A percentile compares a stretch with the other conserved stretches of the same genome.
phyloP scores from a whole-genome alignment of 2,329 filamentous ascomycete species.

The Fusarium haematococcum region DNA sequence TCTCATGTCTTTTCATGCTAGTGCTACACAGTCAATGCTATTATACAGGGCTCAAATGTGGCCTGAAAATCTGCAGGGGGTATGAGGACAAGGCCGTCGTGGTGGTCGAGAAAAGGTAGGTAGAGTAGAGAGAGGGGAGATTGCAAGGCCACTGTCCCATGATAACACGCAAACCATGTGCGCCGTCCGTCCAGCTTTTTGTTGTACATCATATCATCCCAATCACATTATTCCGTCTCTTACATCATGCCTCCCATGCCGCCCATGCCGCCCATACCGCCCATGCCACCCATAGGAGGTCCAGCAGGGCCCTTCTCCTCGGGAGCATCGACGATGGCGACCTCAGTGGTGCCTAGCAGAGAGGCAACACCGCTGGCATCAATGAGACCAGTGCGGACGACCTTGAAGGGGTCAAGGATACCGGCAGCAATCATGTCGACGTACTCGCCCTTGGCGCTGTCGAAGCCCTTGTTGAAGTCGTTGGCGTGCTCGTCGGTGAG shows the following conservation, averaged over 20 bases:
- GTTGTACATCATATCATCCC: slow-evolving; percentile 44
- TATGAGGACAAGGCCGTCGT: slow-evolving; percentile 44
- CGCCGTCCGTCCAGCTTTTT: slow-evolving; percentile 51
- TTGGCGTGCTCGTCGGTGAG: slow-evolving; percentile 90
- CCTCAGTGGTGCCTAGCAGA: slow-evolving; percentile 96
- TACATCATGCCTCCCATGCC: slow-evolving; percentile 72
- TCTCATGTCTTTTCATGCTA: slow-evolving; percentile 42
- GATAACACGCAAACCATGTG: slow-evolving; percentile 64
- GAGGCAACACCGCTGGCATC: slow-evolving; percentile 97
- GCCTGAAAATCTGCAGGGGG: slow-evolving; percentile 45
- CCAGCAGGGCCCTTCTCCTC: slow-evolving; percentile 86
- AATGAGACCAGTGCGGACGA: slow-evolving; percentile 94
- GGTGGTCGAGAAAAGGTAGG: slow-evolving; percentile 38
- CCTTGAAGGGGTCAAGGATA: slow-evolving; percentile 99
- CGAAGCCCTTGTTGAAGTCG: slow-evolving; percentile 99
- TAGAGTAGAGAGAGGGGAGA: slow-evolving; percentile 47
- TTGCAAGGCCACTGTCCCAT: slow-evolving; percentile 47
- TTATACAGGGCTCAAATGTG: slow-evolving; percentile 49
- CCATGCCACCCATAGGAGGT: slow-evolving; percentile 72
- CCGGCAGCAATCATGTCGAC: slow-evolving; percentile 97
- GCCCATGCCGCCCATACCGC: slow-evolving; percentile 70
- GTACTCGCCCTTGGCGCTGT: slow-evolving; percentile 97
- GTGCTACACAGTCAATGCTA: slow-evolving; percentile 50
- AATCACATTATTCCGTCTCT: slow-evolving; percentile 47
- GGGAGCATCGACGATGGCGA: slow-evolving; percentile 94